phyloP scores from a whole-genome alignment of 257 asterid genomes.

The Solanum sejunctum region DNA sequence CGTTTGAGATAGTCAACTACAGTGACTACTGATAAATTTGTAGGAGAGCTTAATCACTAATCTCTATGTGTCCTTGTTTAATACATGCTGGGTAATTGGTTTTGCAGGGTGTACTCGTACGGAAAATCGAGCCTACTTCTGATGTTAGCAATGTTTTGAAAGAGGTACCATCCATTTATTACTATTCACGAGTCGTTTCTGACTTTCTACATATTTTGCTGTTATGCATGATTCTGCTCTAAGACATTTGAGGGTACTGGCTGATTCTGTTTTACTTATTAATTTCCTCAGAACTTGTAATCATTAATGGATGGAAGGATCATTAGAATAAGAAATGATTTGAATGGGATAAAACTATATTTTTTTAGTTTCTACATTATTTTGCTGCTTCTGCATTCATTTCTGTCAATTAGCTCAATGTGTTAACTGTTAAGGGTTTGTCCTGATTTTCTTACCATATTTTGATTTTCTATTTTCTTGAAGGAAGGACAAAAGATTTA shows the following conservation, averaged over 20 bases:
- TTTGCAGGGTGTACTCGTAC: constrained; percentile 72
- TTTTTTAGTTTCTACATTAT: not conserved
- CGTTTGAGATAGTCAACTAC: not conserved
- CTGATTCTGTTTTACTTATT: not conserved
- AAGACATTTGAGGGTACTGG: not conserved
- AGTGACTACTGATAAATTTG: not conserved
- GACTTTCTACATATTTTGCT: not conserved
- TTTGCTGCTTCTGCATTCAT: not conserved
- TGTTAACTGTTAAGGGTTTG: not conserved
- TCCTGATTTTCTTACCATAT: not conserved
- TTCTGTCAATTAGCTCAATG: not conserved
- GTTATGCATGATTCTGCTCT: not conserved
- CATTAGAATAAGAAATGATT: not conserved
- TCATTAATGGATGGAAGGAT: not conserved
- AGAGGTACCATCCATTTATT: constrained; percentile 35
- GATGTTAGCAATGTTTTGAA: constrained; percentile 57
- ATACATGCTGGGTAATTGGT: not conserved
- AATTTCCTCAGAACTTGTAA: not conserved
- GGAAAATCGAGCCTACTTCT: constrained; percentile 75
- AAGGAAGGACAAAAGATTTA: not conserved
- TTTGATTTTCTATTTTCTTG: not conserved
- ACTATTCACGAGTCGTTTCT: not conserved
- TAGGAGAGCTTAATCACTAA: not conserved
- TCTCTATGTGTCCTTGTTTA: not conserved
- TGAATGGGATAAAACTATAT: not conserved